A percentile compares a stretch with the other conserved stretches of the same genome.
Conservation (phyloP, 306 rosid species). For the Oemleria cerasiformis region DNA sequence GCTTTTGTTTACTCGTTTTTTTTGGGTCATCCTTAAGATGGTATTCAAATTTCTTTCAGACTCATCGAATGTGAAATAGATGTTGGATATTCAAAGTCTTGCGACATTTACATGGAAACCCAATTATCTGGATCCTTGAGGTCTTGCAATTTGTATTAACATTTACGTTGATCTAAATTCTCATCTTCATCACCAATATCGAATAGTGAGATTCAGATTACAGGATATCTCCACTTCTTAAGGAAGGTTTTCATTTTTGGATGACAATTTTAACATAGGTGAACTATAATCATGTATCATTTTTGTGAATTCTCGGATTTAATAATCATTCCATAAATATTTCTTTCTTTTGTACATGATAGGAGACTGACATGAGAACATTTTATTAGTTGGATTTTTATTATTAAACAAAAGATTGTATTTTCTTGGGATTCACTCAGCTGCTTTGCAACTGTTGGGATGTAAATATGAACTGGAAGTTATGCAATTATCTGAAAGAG, state of each 20-base stretch:
- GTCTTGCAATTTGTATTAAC: not conserved
- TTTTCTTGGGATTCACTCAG: too few relatives aligned
- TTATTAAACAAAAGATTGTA: too few relatives aligned
- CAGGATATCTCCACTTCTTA: not conserved
- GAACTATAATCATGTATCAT: not conserved
- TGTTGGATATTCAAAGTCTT: not conserved
- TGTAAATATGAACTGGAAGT: not conserved
- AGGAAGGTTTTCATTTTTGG: not conserved
- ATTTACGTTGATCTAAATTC: not conserved
- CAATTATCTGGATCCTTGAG: not conserved
- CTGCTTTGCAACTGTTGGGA: not conserved
- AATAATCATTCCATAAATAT: too few relatives aligned
- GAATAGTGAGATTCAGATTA: not conserved
- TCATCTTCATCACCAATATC: not conserved
- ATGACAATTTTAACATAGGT: not conserved
- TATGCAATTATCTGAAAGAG: not conserved
- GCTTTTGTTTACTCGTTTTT: not conserved
- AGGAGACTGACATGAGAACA: too few relatives aligned
- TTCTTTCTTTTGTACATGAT: too few relatives aligned
- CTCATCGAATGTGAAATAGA: not conserved
- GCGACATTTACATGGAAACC: not conserved
- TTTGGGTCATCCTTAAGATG: not conserved
- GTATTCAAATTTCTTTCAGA: not conserved
- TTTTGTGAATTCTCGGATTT: too few relatives aligned
- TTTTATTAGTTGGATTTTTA: too few relatives aligned